Evolutionary conservation across 2,329 filamentous ascomycete genomes (phyloP).

Genomic region (Trichoderma sp.): DNA sequence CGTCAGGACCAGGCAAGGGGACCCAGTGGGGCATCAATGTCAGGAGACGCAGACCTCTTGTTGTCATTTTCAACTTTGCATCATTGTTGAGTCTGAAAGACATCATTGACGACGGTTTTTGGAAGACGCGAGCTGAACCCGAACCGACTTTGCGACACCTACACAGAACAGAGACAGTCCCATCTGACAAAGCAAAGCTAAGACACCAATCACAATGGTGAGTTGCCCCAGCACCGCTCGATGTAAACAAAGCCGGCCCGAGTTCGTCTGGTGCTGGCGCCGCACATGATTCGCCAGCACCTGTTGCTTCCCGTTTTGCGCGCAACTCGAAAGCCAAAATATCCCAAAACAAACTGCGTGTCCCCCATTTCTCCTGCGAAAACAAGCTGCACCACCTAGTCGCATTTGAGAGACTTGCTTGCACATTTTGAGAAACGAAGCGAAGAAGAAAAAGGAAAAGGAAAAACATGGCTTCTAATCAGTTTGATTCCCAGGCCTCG

Average conservation of each 20-base stretch:
- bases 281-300: slow-evolving; percentile 17
- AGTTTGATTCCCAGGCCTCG: slow-evolving; percentile 59
- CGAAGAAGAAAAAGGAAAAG: slow-evolving; percentile 18
- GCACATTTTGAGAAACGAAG: not conserved
- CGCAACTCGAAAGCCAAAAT: not conserved
- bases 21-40: slow-evolving; percentile 16
- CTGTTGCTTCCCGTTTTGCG: slow-evolving; percentile 12
- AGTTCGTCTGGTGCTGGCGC: not conserved
- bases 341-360: not conserved
- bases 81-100: slow-evolving; percentile 18
- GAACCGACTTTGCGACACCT: not conserved
- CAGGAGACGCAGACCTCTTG: slow-evolving; percentile 19
- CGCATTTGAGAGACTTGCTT: not conserved
- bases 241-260: slow-evolving; percentile 20
- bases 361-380: not conserved
- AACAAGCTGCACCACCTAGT: not conserved
- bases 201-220: slow-evolving; percentile 21
- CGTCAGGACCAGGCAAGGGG: slow-evolving; percentile 18
- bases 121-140: slow-evolving; percentile 8
- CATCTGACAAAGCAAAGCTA: not conserved
- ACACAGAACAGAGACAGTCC: not conserved
- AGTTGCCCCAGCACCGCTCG: slow-evolving; percentile 22
- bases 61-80: slow-evolving; percentile 22
- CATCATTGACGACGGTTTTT: slow-evolving; percentile 21
- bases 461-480: slow-evolving; percentile 51